These are phyloP conservation scores for Ulvella scutata DNA, from an alignment of 139 green algal genomes.

Conservation along the genomic window DNA sequence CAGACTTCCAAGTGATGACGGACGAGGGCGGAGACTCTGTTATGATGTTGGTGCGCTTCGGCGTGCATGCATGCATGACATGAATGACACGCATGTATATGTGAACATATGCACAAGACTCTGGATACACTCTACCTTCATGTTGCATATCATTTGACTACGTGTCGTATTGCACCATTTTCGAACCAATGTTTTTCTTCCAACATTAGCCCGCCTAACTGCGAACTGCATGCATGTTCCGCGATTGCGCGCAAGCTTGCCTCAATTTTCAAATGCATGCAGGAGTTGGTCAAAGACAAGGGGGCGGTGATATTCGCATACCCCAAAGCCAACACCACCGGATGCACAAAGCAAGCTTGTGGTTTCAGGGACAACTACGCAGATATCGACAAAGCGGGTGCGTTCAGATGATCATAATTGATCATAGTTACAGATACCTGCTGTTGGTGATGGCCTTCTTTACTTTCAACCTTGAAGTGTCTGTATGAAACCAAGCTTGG, in stretches of 20 bases:
- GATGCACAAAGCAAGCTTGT: not conserved
- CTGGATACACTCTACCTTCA: not conserved
- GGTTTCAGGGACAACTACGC: not conserved
- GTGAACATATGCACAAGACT: not conserved
- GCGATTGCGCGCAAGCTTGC: not conserved
- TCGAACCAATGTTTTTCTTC: not conserved
- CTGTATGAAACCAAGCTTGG: no score
- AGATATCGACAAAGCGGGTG: not conserved
- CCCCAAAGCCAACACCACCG: not conserved
- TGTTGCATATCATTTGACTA: not conserved
- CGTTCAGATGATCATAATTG: no score
- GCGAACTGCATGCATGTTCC: not conserved
- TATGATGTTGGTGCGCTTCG: not conserved
- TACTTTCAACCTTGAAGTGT: no score
- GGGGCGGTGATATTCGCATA: slow-evolving; percentile 3
- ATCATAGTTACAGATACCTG: no score
- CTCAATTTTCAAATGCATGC: not conserved
- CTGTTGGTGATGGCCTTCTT: no score
- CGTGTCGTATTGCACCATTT: not conserved
- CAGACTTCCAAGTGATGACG: not conserved
- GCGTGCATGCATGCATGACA: not conserved
- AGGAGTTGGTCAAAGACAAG: not conserved
- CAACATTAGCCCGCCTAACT: not conserved
- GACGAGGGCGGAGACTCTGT: not conserved
- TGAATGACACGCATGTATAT: not conserved